Evolutionary conservation across 352 stramenopile genomes (phyloP), one percentile per base, ranked within the genome.

Genomic region (Phytopythium kandeliae): DNA sequence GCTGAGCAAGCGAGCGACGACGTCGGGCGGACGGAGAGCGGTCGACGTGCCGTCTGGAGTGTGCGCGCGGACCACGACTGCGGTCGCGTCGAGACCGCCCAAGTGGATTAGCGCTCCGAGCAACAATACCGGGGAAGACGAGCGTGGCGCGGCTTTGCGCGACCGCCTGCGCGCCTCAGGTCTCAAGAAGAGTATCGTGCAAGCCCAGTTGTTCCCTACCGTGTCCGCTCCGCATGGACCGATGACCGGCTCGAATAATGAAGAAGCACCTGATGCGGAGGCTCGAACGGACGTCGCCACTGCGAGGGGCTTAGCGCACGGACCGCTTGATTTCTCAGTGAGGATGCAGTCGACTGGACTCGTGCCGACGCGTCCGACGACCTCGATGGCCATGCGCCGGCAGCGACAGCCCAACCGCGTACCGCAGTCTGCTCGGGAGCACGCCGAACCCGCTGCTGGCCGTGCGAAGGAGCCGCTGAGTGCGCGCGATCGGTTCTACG

Each of bases 121-220:
- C 43, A 6, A 5, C 8, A 17, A 49, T 17, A n/a, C 16, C n/a
- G 26, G 3, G 1, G 43, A 12, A 0, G 47, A 53, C 15, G 33
- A 42, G 19, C 30, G 46, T 5, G 17, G 46, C 12, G 31, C 46
- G 11, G 15, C 22, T 1, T 45, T 89, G 17, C 49, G 62, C 0
- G 60, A 77, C 16, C 67, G 80, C 9, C 58, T 92, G 8, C 78
- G 86, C 21, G 69, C 74, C n/a, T 71, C 65, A 6, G 80, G 80
- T 0, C 31, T 88, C 22, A 78, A 84, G 46, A 66, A 73, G 8
- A 86, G 66, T 38, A 64, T 86, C 24, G 66, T 78, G 2, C 69
- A 89, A 35, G 63, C 74, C 4, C 67, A 74, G 52, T 24, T 86
- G 17, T 73, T 81, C 54, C 71, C 63, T 11, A 42, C 63, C 21